These are phyloP conservation scores for Xylaria castorea DNA, from an alignment of 495 filamentous ascomycete species.

Conservation along the genomic window DNA sequence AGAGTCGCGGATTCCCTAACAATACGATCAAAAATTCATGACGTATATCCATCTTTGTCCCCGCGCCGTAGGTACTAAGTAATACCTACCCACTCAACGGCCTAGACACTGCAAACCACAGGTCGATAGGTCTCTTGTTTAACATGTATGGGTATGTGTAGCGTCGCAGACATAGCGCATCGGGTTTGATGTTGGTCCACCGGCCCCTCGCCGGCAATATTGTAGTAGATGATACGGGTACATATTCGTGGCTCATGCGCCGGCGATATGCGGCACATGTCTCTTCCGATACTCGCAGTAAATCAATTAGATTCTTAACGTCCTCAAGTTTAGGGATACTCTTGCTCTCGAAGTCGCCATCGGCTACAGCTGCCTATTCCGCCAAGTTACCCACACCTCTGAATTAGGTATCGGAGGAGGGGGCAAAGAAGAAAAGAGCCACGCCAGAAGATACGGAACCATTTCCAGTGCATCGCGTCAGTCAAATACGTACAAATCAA, in stretches of 20 bases:
- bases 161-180: too few species aligned
- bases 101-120: too few species aligned
- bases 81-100: too few species aligned
- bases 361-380: background rate
- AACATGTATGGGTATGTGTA: background rate
- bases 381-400: background rate
- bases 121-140: too few species aligned
- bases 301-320: background rate
- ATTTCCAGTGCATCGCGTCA: background rate
- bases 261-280: background rate
- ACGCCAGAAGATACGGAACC: background rate
- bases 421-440: too few species aligned
- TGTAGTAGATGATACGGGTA: background rate
- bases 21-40: background rate
- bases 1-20: background rate
- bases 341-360: background rate
- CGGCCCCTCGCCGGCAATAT: too few species aligned
- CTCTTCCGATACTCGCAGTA: background rate
- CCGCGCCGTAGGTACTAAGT: too few species aligned
- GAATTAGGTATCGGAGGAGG: too few species aligned
- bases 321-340: background rate
- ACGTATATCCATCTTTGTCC: background rate
- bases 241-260: too few species aligned
- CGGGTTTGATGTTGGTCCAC: too few species aligned
- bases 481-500: background rate